Conservation (phyloP, 2,329 filamentous ascomycete species). For the Dryadomyces quercivorus region DNA sequence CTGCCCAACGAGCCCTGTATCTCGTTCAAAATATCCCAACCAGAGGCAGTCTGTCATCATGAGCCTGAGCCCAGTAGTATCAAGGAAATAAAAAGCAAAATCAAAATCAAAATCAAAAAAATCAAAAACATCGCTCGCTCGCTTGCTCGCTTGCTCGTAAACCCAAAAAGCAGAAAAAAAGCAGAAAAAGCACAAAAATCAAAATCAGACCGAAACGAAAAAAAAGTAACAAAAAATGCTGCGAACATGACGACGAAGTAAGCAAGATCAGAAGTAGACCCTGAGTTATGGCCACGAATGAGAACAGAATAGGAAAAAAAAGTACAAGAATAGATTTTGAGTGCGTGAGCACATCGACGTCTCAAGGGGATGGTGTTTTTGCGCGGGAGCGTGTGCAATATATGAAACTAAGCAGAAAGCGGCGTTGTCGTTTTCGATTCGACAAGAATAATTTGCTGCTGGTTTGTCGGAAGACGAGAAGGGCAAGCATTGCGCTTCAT, state of each 20-base stretch:
- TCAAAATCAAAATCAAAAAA: neutral
- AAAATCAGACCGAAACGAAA: neutral
- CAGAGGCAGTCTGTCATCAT: constrained; percentile 2
- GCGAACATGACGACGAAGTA: constrained; percentile 6
- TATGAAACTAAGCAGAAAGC: constrained; percentile 1
- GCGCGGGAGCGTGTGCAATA: constrained; percentile 5
- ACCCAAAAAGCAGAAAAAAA: constrained; percentile 2
- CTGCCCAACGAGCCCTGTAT: constrained; percentile 8
- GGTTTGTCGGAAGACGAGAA: neutral
- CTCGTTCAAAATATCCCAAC: neutral
- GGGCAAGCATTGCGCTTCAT: neutral
- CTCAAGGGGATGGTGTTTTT: neutral
- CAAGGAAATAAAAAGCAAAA: constrained; percentile 9
- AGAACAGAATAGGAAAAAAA: neutral
- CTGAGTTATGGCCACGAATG: neutral
- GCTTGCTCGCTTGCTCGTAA: constrained; percentile 4
- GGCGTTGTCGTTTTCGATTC: neutral
- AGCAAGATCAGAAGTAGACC: constrained; percentile 6
- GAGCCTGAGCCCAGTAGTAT: constrained; percentile 1
- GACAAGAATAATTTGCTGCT: neutral
- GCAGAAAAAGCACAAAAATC: constrained; percentile 5
- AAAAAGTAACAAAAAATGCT: constrained; percentile 10
- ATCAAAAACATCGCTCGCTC: constrained; percentile 6
- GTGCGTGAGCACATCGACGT: neutral
- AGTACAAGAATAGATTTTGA: neutral